These are phyloP conservation scores for Aechmea fasciata DNA, from an alignment of 176 grass and related monocot species.

Conservation along the genomic window DNA sequence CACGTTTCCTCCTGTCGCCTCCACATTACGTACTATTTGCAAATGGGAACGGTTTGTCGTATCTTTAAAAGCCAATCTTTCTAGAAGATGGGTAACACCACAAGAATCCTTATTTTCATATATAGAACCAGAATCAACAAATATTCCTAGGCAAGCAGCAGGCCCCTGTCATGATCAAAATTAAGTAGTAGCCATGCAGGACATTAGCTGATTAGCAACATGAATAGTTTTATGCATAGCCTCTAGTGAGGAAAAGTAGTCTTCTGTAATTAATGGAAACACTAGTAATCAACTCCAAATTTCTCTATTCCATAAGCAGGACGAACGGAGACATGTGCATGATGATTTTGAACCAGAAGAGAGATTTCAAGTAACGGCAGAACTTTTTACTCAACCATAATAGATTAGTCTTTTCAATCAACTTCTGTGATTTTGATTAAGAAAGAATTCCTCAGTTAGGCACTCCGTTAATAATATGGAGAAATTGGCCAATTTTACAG, in stretches of 20 bases:
- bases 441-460: not conserved
- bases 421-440: not conserved
- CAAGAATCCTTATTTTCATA: slow-evolving; percentile 41
- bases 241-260: not conserved
- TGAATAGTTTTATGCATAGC: too few species aligned
- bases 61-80: slow-evolving; percentile 77
- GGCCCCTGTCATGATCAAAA: slow-evolving; percentile 41
- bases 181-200: not conserved
- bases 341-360: not conserved
- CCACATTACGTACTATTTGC: slow-evolving; percentile 49
- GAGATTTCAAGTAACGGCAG: not conserved
- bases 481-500: not conserved
- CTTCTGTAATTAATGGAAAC: not conserved
- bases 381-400: too few species aligned
- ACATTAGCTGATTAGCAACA: not conserved
- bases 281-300: not conserved
- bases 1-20: slow-evolving; percentile 51
- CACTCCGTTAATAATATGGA: not conserved
- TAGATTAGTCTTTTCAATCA: not conserved
- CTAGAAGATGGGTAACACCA: slow-evolving; percentile 54
- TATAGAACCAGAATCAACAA: slow-evolving; percentile 67
- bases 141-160: slow-evolving; percentile 59
- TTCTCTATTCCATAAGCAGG: not conserved
- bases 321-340: not conserved
- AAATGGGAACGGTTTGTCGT: slow-evolving; percentile 54